These are phyloP conservation scores for Omphalea diandra DNA, from an alignment of 441 rosid species.

Conservation along the genomic window DNA sequence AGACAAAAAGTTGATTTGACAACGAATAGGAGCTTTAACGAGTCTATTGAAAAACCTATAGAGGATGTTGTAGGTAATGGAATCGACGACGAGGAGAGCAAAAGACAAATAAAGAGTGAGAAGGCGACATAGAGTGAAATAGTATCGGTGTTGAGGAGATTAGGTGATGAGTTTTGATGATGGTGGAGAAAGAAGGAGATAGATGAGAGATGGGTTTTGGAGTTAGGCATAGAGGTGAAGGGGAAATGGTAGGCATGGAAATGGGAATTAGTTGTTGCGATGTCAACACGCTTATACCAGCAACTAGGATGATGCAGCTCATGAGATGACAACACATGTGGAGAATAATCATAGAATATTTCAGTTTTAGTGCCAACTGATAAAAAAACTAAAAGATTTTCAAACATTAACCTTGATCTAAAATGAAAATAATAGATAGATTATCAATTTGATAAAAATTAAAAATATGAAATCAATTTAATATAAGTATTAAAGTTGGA, in stretches of 20 bases:
- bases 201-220: slow-evolving; percentile 31
- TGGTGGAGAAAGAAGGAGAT: neutral
- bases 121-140: slow-evolving; percentile 26
- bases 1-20: slow-evolving; percentile 50
- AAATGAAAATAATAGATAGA: too few relatives aligned
- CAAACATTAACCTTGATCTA: too few relatives aligned
- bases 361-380: too few relatives aligned
- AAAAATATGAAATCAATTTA: too few relatives aligned
- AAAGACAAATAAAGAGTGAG: slow-evolving; percentile 31
- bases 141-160: slow-evolving; percentile 1
- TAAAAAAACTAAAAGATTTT: too few relatives aligned
- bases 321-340: too few relatives aligned
- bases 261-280: too few relatives aligned
- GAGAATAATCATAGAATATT: too few relatives aligned
- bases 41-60: slow-evolving; percentile 82
- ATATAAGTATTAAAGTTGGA: too few relatives aligned
- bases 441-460: too few relatives aligned
- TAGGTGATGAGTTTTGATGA: slow-evolving; percentile 2
- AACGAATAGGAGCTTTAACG: slow-evolving; percentile 52
- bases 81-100: slow-evolving; percentile 51
- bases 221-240: slow-evolving; percentile 27
- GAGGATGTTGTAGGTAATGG: slow-evolving; percentile 60
- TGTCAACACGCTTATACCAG: too few relatives aligned
- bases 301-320: too few relatives aligned
- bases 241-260: slow-evolving; percentile 38